Evolutionary conservation across 176 grass and related monocot genomes (phyloP).

Genomic region (Pontederia paniculata): DNA sequence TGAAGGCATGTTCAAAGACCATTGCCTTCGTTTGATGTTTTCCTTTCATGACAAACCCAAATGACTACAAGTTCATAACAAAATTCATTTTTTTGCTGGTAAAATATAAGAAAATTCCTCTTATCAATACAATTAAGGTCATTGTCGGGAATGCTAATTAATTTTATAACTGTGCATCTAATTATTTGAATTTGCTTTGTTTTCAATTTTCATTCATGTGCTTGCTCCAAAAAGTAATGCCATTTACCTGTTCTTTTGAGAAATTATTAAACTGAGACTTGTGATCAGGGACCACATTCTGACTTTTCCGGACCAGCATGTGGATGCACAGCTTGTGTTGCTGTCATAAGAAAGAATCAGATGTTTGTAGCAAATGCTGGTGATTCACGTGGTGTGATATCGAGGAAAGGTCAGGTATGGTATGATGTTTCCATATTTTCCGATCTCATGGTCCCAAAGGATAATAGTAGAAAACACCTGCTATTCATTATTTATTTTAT

Average conservation of each 20-base stretch:
- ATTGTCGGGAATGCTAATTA: too few species aligned
- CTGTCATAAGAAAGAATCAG: slow-evolving; percentile 70
- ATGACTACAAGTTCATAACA: too few species aligned
- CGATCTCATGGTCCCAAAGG: slow-evolving; percentile 2
- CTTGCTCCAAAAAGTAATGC: too few species aligned
- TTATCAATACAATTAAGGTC: too few species aligned
- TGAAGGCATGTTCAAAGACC: too few species aligned
- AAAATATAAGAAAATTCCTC: too few species aligned
- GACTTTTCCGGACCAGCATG: slow-evolving; percentile 72
- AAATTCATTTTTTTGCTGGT: too few species aligned
- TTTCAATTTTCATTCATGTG: too few species aligned
- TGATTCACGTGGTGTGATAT: slow-evolving; percentile 90
- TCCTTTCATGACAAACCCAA: too few species aligned
- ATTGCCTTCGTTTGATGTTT: too few species aligned
- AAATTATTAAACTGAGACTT: slow-evolving; percentile 10
- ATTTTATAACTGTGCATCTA: too few species aligned
- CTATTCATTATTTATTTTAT: slow-evolving; percentile 19
- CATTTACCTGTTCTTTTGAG: neutral
- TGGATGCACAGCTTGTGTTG: slow-evolving; percentile 88
- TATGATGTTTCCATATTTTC: neutral
- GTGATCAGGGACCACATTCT: slow-evolving; percentile 79
- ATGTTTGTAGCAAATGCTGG: slow-evolving; percentile 86
- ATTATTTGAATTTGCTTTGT: too few species aligned
- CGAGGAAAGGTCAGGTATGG: slow-evolving; percentile 76
- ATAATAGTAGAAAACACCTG: slow-evolving; percentile 1